Evolutionary conservation across 192 early-diverging fungal species (phyloP).

Genomic region (Coemansia sp.): DNA sequence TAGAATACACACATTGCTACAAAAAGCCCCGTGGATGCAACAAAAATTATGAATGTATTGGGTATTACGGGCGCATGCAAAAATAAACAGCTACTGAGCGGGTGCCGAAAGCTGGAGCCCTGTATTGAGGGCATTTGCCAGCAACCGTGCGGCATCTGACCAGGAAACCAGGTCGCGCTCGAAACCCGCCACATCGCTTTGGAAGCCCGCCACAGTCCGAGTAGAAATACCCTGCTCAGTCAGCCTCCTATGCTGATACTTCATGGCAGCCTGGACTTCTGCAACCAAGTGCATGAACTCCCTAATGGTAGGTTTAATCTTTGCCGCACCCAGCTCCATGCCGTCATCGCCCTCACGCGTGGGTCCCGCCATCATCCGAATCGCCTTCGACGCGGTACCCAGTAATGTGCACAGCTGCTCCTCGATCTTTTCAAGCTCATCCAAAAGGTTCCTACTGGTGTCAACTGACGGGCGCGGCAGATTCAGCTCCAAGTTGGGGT

Average conservation of each 20-base stretch:
- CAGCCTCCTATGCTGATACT: conserved; percentile 23
- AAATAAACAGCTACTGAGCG: neutral
- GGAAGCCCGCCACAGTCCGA: conserved; percentile 15
- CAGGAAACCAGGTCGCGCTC: conserved; percentile 39
- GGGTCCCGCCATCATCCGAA: conserved; percentile 35
- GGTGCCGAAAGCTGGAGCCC: conserved; percentile 11
- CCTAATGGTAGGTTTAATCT: conserved; percentile 22
- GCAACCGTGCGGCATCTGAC: conserved; percentile 34
- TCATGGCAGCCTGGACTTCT: conserved; percentile 31
- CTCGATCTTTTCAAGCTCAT: conserved; percentile 40
- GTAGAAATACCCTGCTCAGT: conserved; percentile 27
- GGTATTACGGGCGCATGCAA: neutral
- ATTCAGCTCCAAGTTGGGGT: conserved; percentile 10
- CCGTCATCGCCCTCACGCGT: conserved; percentile 2
- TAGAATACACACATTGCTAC: neutral
- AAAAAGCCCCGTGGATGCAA: neutral
- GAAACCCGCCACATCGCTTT: conserved; percentile 29
- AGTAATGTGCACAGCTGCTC: conserved; percentile 34
- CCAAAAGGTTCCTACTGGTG: conserved; percentile 8
- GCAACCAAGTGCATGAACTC: conserved; percentile 40
- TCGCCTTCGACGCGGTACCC: conserved; percentile 25
- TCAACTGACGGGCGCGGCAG: conserved; percentile 3
- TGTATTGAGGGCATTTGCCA: conserved; percentile 19
- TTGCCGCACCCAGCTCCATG: conserved; percentile 5
- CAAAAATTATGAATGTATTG: neutral